Base-by-base conservation (phyloP, 2,329 filamentous ascomycete genomes). In the Fusarium sp. region DNA sequence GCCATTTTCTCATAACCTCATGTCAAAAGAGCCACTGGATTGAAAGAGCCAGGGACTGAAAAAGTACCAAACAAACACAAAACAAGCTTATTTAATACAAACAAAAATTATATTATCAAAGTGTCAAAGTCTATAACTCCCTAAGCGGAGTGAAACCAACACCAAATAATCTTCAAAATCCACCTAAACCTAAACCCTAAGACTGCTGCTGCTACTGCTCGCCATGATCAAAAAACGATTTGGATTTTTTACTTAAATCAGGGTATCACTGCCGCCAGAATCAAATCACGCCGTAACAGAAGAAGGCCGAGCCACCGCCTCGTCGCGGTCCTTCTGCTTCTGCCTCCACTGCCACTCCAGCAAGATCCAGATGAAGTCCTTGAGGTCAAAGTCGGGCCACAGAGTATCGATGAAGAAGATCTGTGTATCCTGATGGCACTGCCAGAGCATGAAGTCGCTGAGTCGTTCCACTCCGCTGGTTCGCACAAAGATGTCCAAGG, bases 391-490 rank as follows among this genome's bases (percentile, higher is more conserved):
- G 68, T 98, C 93, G 3, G 96, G 96, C 96, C 96, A 99, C 66
- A 97, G 84, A 69, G 93, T 96, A 74, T 97, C 88, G 58, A 98
- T 82, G 77, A 98, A 99, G 63, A 97, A 93, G 69, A 99, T 92
- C 63, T 97, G 92, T 0, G 96, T 98, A 68, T 95, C 86, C 76
- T 97, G 89, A 77, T 98, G 94, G 74, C 93, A 96, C 80, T 99
- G 96, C 96, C 96, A 99, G 33, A 99, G 89, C 94, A 99, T 96
- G 75, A 98, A 99, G 78, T 99, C 96, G 77, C 94, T 98, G 62
- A 99, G 84, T 48, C 96, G 88, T 79, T 94, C 92, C 16, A 99
- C 96, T 28, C 94, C 95, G 67, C 94, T 98, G 7, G 96, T 99
- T 50, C 96, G 89, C 50, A 99, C 87, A 56, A 99, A 90, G 15